Evolutionary conservation across 306 rosid genomes (phyloP).

Genomic region (Citrullus colocynthis): DNA sequence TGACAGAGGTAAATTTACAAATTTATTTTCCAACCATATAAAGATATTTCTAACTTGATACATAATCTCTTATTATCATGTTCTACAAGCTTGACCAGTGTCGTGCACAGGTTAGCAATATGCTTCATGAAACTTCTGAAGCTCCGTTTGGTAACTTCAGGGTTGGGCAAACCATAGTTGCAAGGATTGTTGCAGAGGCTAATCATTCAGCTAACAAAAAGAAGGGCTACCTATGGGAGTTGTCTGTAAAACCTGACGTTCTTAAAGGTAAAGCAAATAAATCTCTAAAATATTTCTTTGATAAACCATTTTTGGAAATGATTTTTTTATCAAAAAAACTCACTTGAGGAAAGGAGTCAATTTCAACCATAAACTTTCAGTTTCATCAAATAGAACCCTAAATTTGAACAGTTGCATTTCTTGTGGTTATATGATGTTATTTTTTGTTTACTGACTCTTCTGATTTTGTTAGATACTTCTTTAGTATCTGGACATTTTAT

Average conservation of each 20-base stretch:
- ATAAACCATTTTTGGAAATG: background rate
- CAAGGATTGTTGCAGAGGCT: constrained; percentile 61
- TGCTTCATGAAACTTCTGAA: constrained; percentile 28
- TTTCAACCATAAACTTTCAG: background rate
- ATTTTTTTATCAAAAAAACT: background rate
- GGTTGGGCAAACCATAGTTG: constrained; percentile 68
- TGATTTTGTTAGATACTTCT: background rate
- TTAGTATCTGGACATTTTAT: background rate
- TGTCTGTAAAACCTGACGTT: constrained; percentile 48
- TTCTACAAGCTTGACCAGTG: background rate
- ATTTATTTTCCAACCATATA: background rate
- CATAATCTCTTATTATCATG: background rate
- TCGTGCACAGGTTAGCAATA: constrained; percentile 47
- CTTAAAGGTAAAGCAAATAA: constrained; percentile 38
- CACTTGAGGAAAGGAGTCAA: background rate
- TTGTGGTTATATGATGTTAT: background rate
- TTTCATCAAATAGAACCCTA: background rate
- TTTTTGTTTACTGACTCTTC: background rate
- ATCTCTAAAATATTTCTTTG: background rate
- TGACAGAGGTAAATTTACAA: constrained; percentile 54
- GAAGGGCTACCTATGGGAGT: constrained; percentile 58
- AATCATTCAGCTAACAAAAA: constrained; percentile 29
- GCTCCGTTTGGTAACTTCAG: constrained; percentile 52
- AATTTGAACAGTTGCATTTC: background rate
- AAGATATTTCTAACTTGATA: constrained; percentile 1